phyloP scores from a whole-genome alignment of 2,329 filamentous ascomycete species.

The Truncatella angustata region DNA sequence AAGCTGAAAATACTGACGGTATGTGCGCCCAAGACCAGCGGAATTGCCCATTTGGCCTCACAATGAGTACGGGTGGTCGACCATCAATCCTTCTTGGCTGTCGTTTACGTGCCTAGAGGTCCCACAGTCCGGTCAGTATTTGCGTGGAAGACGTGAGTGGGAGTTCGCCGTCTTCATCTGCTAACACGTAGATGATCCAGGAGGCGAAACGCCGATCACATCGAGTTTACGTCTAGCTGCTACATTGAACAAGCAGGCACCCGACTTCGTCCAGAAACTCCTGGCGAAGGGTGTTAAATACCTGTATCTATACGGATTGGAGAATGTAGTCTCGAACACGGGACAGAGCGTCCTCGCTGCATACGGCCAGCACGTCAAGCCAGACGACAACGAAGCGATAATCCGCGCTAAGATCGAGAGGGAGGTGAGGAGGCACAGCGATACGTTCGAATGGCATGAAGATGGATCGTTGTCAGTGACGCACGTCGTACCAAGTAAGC shows the following conservation, averaged over 20 bases:
- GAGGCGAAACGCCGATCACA: conserved; percentile 33
- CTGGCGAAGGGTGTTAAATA: conserved; percentile 29
- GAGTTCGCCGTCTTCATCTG: too few relatives aligned
- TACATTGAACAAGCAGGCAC: conserved; percentile 23
- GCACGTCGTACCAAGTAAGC: conserved; percentile 28
- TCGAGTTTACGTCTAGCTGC: conserved; percentile 27
- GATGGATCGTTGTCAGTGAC: conserved; percentile 33
- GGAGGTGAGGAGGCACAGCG: conserved; percentile 32
- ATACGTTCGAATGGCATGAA: conserved; percentile 31
- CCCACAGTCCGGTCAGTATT: conserved; percentile 18
- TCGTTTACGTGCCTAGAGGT: conserved; percentile 26
- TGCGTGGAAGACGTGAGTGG: too few relatives aligned
- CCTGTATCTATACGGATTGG: conserved; percentile 25
- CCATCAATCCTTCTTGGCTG: conserved; percentile 34
- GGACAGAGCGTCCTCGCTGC: conserved; percentile 30
- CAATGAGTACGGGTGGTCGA: conserved; percentile 37
- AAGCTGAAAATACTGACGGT: neutral
- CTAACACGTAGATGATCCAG: too few relatives aligned
- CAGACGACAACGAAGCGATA: conserved; percentile 21
- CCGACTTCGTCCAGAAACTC: conserved; percentile 27
- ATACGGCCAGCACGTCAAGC: conserved; percentile 27
- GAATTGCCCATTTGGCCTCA: conserved; percentile 38
- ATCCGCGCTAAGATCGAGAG: conserved; percentile 26
- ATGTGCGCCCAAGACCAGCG: conserved; percentile 21
- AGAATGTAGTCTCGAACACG: conserved; percentile 28